phyloP scores from a whole-genome alignment of 2,329 filamentous ascomycete species.

The Colletotrichum acutatum region DNA sequence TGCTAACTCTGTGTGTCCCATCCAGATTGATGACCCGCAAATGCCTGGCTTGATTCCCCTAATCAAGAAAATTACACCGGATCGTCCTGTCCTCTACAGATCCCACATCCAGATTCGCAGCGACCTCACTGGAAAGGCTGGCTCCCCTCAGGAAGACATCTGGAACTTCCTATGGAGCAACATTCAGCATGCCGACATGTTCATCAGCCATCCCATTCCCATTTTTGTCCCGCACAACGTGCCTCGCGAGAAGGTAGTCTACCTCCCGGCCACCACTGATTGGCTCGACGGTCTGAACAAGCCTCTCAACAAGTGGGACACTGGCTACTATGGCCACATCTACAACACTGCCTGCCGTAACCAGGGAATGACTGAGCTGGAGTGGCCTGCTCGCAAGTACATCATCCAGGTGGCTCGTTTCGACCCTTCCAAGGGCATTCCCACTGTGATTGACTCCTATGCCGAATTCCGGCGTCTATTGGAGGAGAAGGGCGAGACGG shows the following conservation, averaged over 20 bases:
- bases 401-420: constrained; percentile 86
- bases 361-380: constrained; percentile 69
- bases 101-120: constrained; percentile 86
- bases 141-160: constrained; percentile 76
- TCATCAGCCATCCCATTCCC: constrained; percentile 84
- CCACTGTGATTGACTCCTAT: constrained; percentile 80
- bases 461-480: constrained; percentile 75
- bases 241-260: constrained; percentile 73
- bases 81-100: constrained; percentile 82
- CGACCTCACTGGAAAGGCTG: constrained; percentile 72
- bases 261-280: constrained; percentile 84
- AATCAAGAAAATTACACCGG: constrained; percentile 75
- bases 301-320: constrained; percentile 74
- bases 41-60: constrained; percentile 84
- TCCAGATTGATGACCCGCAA: constrained; percentile 81
- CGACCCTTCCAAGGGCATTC: constrained; percentile 85
- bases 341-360: constrained; percentile 73
- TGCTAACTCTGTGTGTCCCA: constrained; percentile 11
- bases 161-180: constrained; percentile 82
- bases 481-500: constrained; percentile 60
- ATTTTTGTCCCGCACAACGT: constrained; percentile 79
- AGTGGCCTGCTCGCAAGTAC: constrained; percentile 72
- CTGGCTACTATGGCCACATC: constrained; percentile 78
- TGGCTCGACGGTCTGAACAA: constrained; percentile 89
- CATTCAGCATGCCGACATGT: constrained; percentile 78